These are phyloP conservation scores for Trametes polyzona DNA, from an alignment of 1,284 basidiomycete genomes.

Conservation along the genomic window DNA sequence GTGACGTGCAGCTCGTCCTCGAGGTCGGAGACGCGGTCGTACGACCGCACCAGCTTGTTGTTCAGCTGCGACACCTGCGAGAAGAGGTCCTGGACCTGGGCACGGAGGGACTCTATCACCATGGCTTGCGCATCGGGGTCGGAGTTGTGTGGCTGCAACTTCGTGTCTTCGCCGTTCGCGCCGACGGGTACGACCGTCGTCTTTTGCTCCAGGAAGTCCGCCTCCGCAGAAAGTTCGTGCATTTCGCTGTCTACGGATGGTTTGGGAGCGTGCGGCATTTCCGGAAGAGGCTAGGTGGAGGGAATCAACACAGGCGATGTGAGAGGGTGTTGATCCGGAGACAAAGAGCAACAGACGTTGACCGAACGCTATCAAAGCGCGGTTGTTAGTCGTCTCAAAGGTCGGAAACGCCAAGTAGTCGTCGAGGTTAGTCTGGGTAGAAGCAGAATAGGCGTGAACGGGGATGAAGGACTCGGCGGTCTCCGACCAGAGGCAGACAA, in stretches of 20 bases:
- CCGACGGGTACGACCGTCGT: constrained; percentile 27
- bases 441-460: not conserved
- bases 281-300: not conserved
- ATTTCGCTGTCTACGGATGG: constrained; percentile 34
- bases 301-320: not conserved
- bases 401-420: too few species aligned
- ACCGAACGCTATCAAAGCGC: constrained; percentile 11
- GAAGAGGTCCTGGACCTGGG: constrained; percentile 84
- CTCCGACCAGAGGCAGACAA: too few species aligned
- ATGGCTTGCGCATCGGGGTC: constrained; percentile 67
- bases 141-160: constrained; percentile 26
- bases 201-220: constrained; percentile 37
- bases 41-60: constrained; percentile 88
- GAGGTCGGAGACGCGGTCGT: constrained; percentile 90
- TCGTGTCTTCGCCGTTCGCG: constrained; percentile 29
- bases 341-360: not conserved
- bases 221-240: constrained; percentile 38
- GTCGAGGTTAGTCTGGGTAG: not conserved
- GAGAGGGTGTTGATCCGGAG: not conserved
- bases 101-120: constrained; percentile 78
- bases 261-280: constrained; percentile 24
- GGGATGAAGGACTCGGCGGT: too few species aligned
- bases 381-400: not conserved
- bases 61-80: constrained; percentile 92
- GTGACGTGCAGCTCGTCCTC: constrained; percentile 87